Evolutionary conservation across 1,284 basidiomycete genomes (phyloP).

Genomic region (Volvariella volvacea): DNA sequence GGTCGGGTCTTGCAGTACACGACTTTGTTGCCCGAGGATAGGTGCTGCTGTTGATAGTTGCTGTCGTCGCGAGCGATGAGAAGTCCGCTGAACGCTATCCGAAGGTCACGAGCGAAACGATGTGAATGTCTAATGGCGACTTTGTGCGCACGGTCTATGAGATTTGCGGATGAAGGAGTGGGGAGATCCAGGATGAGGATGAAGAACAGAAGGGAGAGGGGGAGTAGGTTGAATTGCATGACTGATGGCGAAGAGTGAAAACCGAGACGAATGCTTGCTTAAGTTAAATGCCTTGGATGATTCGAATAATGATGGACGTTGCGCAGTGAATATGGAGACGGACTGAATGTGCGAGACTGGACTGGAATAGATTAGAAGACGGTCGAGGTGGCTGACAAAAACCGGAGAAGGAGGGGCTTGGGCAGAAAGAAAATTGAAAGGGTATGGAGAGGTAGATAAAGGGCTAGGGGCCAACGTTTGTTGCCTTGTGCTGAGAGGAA

Average conservation of each 20-base stretch:
- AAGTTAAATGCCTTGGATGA: constrained; percentile 1
- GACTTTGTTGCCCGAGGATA: constrained; percentile 8
- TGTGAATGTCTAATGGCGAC: constrained; percentile 39
- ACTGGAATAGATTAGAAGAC: too few species aligned
- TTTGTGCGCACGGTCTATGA: constrained; percentile 30
- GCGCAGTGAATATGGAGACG: background rate
- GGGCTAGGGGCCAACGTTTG: too few species aligned
- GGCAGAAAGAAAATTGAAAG: background rate
- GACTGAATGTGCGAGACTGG: background rate
- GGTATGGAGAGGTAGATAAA: background rate
- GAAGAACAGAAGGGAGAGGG: constrained; percentile 19
- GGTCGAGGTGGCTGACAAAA: too few species aligned
- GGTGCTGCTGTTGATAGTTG: constrained; percentile 14
- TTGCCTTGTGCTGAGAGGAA: too few species aligned
- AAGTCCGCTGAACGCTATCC: constrained; percentile 50
- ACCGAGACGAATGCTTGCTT: background rate
- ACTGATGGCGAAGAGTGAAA: background rate
- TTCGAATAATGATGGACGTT: background rate
- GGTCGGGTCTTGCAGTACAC: constrained; percentile 35
- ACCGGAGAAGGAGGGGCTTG: too few species aligned
- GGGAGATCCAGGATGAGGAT: constrained; percentile 26
- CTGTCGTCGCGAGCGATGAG: constrained; percentile 23
- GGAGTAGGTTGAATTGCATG: constrained; percentile 16
- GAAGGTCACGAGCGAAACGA: constrained; percentile 59
- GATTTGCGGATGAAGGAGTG: constrained; percentile 26